Base-by-base conservation (phyloP, 768 basidiomycete species). In the Podaxis mareebaensis region DNA sequence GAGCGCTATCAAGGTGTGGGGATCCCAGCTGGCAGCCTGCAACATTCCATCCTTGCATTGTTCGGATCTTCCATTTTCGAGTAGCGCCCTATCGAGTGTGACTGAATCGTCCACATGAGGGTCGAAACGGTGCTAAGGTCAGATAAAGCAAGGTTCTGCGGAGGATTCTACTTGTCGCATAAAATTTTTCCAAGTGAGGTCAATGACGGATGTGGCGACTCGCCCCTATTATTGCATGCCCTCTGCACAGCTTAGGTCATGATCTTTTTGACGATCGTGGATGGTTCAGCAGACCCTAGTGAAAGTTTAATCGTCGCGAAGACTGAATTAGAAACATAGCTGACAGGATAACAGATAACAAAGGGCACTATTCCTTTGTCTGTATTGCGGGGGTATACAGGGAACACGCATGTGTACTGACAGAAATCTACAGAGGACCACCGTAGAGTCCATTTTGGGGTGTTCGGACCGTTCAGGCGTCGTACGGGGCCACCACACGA, bases 1-100 rank as follows among this genome's bases (percentile, higher is more conserved):
- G 24, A 51, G 22, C 11, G 46, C 58, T 59, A 59, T 59, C 58
- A 40, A 59, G 49, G 33, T 46, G 48, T 36, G 59, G 53, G 59
- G 59, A 60, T 60, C 42, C 39, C 30, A 11, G 26, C 12, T 44
- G 42, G 42, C 26, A 39, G 38, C 33, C 22, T 20, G 28, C 30
- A 42, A 56, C 54, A 38, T 40, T 26, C 26, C 28, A 53, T 17
- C 28, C 15, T 44, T 42, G 20, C 36, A 26, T 22, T 53, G 6
- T 22, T 49, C 17, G 26, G 22, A 33, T 28, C 53, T 61, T 61
- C 60, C 40, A 54, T 61, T 53, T 26, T 13, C 10, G 40, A 42
- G 13, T 42, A 52, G 60, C 28, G 17, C 58, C 12, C 44, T 33
- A 46, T 40, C 4, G 49, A 24, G 39, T 42, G 33, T 28, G 48